phyloP scores from a whole-genome alignment of 495 filamentous ascomycete genomes.

The Aspergillus sparsus region DNA sequence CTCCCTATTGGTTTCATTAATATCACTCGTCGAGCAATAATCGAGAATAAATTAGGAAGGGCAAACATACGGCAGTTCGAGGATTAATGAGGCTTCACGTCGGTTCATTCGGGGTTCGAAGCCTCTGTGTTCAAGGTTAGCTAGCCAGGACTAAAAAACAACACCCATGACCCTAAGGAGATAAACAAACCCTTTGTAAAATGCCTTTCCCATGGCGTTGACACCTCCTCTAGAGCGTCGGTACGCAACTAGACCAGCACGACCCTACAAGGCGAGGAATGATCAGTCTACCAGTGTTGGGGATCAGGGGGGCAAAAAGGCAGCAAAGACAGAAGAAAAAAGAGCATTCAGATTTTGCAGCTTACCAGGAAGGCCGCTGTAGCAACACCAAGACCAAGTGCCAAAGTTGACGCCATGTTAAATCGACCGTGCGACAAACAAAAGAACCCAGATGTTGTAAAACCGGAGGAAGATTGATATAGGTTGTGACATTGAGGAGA shows the following conservation, averaged over 20 bases:
- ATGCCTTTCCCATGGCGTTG: conserved; percentile 80
- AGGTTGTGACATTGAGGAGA: conserved; percentile 20
- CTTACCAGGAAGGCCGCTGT: conserved; percentile 76
- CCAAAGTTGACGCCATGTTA: conserved; percentile 72
- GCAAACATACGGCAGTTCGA: conserved; percentile 77
- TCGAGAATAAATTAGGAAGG: not conserved
- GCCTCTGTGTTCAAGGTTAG: conserved; percentile 50
- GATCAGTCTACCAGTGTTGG: conserved; percentile 18
- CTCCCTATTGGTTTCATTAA: conserved; percentile 60
- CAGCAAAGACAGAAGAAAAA: not conserved
- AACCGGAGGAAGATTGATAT: not conserved
- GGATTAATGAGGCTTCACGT: conserved; percentile 85
- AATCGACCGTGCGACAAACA: not conserved
- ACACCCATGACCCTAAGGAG: not conserved
- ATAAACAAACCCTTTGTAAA: conserved; percentile 75
- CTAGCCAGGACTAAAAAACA: not conserved
- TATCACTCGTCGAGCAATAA: not conserved
- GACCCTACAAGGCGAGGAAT: conserved; percentile 59
- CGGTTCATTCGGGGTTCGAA: conserved; percentile 94
- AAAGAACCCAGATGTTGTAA: not conserved
- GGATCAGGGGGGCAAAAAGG: not conserved
- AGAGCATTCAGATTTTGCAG: not conserved
- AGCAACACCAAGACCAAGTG: conserved; percentile 77
- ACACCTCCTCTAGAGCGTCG: conserved; percentile 77
- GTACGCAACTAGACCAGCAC: conserved; percentile 86